Percentiles rank a stretch among this genome's conserved stretches.
Evolutionary conservation across 2,329 filamentous ascomycete genomes (phyloP).

Genomic region (Colletotrichum sp.): DNA sequence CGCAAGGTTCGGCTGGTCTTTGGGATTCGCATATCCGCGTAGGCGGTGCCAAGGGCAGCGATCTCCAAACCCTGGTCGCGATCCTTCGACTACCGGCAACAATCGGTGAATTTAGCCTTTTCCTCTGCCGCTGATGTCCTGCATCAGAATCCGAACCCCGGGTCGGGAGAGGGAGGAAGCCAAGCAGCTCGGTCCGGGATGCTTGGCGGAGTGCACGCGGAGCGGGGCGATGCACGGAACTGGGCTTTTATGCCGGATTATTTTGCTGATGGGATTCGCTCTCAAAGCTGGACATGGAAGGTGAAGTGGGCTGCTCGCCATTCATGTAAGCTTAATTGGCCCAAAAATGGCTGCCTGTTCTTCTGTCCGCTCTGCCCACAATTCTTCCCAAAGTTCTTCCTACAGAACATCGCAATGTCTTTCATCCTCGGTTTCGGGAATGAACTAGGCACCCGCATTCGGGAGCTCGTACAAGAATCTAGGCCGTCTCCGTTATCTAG

Average conservation of each 20-base stretch:
- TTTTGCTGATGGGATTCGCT: background rate
- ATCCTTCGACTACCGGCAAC: background rate
- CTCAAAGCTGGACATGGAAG: background rate
- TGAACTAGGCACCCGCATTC: background rate
- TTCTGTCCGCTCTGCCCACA: background rate
- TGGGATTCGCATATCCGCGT: conserved; percentile 62
- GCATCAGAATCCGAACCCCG: background rate
- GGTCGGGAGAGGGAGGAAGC: background rate
- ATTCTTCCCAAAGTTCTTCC: background rate
- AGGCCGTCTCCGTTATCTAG: background rate
- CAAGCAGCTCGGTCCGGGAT: background rate
- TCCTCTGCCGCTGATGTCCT: background rate
- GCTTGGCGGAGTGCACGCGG: background rate
- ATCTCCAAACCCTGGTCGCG: background rate
- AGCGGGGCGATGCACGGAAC: background rate
- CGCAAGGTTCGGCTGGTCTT: conserved; percentile 37
- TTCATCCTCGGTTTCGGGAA: background rate
- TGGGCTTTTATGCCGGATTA: background rate
- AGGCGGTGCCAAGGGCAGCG: conserved; percentile 31
- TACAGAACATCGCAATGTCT: background rate
- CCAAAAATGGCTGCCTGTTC: background rate
- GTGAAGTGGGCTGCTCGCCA: background rate
- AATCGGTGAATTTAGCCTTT: background rate
- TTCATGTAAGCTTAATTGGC: background rate
- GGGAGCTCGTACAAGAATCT: background rate